A percentile compares a stretch with the other conserved stretches of the same genome.
phyloP scores from a whole-genome alignment of 73 alveolate genomes.

The Paraurostyla sp. region DNA sequence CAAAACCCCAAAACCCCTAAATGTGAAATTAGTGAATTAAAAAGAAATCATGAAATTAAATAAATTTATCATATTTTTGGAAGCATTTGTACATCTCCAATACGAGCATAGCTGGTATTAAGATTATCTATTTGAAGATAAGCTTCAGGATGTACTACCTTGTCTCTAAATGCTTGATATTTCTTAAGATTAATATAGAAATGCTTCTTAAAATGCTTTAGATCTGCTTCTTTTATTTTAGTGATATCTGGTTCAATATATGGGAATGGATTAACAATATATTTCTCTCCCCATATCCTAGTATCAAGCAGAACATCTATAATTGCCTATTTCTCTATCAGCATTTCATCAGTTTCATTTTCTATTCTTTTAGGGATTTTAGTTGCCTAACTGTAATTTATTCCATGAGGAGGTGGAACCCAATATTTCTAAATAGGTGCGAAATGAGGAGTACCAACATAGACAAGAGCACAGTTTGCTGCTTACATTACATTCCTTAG shows the following conservation, averaged over 20 bases:
- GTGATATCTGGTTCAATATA: constrained; percentile 83
- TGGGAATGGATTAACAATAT: constrained; percentile 90
- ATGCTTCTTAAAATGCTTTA: constrained; percentile 71
- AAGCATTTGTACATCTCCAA: constrained; percentile 26
- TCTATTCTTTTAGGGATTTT: constrained; percentile 82
- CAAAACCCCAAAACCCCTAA: no score
- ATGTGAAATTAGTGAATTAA: no score
- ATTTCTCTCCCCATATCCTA: constrained; percentile 92
- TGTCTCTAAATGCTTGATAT: constrained; percentile 73
- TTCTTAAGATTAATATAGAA: constrained; percentile 73
- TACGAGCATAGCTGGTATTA: background rate
- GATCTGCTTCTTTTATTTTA: constrained; percentile 69
- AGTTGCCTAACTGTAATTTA: constrained; percentile 87
- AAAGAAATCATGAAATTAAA: no score
- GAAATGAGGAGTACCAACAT: constrained; percentile 90
- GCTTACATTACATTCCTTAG: constrained; percentile 86
- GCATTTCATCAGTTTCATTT: constrained; percentile 92
- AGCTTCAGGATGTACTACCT: constrained; percentile 67
- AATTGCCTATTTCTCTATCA: constrained; percentile 91
- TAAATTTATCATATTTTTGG: constrained; percentile 17
- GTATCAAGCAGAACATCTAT: constrained; percentile 89
- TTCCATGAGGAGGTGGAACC: constrained; percentile 95
- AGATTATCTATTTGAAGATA: constrained; percentile 37
- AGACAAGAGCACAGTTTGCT: constrained; percentile 71
- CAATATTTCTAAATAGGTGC: constrained; percentile 90